phyloP scores from a whole-genome alignment of 2,329 filamentous ascomycete genomes.

The Cladophialophora psammophila region DNA sequence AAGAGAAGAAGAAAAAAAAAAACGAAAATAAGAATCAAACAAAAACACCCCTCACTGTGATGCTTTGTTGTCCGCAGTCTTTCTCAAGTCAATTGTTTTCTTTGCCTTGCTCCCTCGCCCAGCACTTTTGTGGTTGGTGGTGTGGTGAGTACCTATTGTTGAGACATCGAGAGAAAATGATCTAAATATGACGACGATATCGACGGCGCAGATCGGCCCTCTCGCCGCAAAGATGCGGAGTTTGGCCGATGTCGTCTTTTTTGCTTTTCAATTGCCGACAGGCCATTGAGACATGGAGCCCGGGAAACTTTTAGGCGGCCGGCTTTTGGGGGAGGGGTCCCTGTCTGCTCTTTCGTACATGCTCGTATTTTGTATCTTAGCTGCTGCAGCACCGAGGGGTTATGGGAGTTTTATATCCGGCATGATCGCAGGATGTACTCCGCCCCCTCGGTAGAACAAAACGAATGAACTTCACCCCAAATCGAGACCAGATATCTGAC shows the following conservation, averaged over 20 bases:
- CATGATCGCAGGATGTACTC: too few relatives aligned
- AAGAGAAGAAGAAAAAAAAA: too few relatives aligned
- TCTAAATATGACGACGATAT: neutral
- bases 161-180: neutral
- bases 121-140: too few relatives aligned
- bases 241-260: neutral
- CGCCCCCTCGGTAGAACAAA: neutral
- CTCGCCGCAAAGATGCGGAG: constrained; percentile 9
- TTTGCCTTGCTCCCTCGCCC: too few relatives aligned
- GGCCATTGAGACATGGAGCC: neutral
- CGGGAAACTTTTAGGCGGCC: constrained; percentile 1
- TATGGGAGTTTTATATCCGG: too few relatives aligned
- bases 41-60: too few relatives aligned
- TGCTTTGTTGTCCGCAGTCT: too few relatives aligned
- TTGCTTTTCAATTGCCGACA: constrained; percentile 21
- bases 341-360: neutral
- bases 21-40: too few relatives aligned
- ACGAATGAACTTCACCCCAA: neutral
- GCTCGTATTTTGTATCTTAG: neutral
- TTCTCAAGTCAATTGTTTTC: too few relatives aligned
- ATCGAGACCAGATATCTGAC: neutral
- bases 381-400: too few relatives aligned
- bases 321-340: neutral
- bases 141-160: too few relatives aligned
- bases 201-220: constrained; percentile 1